These are phyloP conservation scores for Cryphonectria carpinicola DNA, from an alignment of 2,329 filamentous ascomycete genomes.

Conservation along the genomic window DNA sequence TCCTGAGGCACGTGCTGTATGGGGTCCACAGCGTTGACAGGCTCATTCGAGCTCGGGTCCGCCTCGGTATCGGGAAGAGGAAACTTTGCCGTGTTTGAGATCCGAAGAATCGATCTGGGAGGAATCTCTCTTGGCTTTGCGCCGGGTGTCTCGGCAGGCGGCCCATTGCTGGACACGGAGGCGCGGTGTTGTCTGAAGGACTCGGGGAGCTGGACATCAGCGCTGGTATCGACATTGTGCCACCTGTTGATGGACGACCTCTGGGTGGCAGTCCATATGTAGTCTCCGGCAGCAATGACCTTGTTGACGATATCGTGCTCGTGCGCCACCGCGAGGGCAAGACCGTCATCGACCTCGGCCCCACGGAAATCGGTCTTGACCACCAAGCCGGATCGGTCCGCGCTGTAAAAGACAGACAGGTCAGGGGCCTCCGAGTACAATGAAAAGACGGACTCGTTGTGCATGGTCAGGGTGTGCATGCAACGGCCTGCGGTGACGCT, in stretches of 20 bases:
- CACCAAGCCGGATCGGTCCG: slow-evolving; percentile 89
- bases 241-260: slow-evolving; percentile 92
- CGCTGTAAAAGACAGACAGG: slow-evolving; percentile 90
- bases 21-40: slow-evolving; percentile 58
- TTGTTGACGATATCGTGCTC: slow-evolving; percentile 84
- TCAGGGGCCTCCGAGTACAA: slow-evolving; percentile 86
- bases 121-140: slow-evolving; percentile 68
- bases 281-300: slow-evolving; percentile 69
- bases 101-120: slow-evolving; percentile 74
- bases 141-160: slow-evolving; percentile 39
- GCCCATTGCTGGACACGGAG: slow-evolving; percentile 47
- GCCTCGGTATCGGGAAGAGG: slow-evolving; percentile 63
- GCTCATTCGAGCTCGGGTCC: slow-evolving; percentile 40
- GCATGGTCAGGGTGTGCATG: slow-evolving; percentile 98
- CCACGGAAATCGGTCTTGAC: slow-evolving; percentile 91
- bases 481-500: slow-evolving; percentile 92
- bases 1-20: slow-evolving; percentile 72
- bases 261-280: slow-evolving; percentile 88
- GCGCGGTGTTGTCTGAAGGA: slow-evolving; percentile 53
- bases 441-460: slow-evolving; percentile 97
- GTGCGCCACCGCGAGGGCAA: slow-evolving; percentile 88
- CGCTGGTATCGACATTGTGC: slow-evolving; percentile 80
- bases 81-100: slow-evolving; percentile 84
- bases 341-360: slow-evolving; percentile 81
- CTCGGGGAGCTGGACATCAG: slow-evolving; percentile 68